A percentile compares a stretch with the other conserved stretches of the same genome.
These are phyloP conservation scores for Ophiorrhiza pumila DNA, from an alignment of 257 asterid genomes.

Conservation along the genomic window DNA sequence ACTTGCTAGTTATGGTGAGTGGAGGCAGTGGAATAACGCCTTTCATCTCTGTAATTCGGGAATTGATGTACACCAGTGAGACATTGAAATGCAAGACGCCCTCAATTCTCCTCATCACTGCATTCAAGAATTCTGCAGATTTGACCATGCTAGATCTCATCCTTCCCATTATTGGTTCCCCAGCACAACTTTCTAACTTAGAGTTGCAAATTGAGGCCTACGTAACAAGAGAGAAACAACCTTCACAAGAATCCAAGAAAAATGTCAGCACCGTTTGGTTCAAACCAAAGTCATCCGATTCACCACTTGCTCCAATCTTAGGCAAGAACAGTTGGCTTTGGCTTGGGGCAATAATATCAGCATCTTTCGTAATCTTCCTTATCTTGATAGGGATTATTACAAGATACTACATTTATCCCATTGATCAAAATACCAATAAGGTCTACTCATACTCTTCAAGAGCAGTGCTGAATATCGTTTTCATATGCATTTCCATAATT, in stretches of 20 bases:
- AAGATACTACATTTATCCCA: conserved; percentile 54
- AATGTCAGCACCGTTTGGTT: conserved; percentile 42
- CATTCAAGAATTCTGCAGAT: conserved; percentile 68
- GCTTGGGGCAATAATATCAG: conserved; percentile 56
- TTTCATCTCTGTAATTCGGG: conserved; percentile 75
- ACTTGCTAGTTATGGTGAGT: conserved; percentile 67
- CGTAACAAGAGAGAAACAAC: conserved; percentile 58
- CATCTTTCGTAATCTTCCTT: conserved; percentile 64
- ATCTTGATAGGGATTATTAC: conserved; percentile 44
- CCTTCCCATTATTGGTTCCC: conserved; percentile 52
- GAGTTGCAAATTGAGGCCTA: conserved; percentile 58
- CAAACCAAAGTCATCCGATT: conserved; percentile 51
- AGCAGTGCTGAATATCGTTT: conserved; percentile 36
- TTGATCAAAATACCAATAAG: conserved; percentile 51
- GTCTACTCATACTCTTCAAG: conserved; percentile 37
- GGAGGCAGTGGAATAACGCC: conserved; percentile 98
- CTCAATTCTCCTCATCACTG: conserved; percentile 48
- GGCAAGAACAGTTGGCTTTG: conserved; percentile 66
- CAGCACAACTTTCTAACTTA: conserved; percentile 33
- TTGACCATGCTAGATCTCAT: conserved; percentile 64
- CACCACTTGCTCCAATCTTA: conserved; percentile 51
- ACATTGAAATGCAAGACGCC: conserved; percentile 47
- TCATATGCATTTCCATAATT: conserved; percentile 46
- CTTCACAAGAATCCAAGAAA: conserved; percentile 24
- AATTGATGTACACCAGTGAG: conserved; percentile 44